Evolutionary conservation across 1,139 yeast species (phyloP), one percentile per base, ranked within the genome.

Genomic region (Trichomonascaceae sp.): DNA sequence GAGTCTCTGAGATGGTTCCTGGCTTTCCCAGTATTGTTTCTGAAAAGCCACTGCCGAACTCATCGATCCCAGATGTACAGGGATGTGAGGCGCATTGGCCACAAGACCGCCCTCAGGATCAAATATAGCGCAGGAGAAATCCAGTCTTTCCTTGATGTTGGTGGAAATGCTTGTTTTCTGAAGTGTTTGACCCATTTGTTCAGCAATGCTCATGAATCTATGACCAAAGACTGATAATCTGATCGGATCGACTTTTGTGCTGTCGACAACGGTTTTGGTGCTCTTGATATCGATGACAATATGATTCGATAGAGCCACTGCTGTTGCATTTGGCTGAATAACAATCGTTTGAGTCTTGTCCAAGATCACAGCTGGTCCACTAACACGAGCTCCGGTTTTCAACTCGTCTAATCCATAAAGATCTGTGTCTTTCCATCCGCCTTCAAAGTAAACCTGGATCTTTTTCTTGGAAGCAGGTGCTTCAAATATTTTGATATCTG

Each of bases 281-380:
- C 51, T 50, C 39, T 54, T 22, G 69, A 70, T 30, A 36, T 75
- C 72, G 45, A 81, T 72, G 41, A 82, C 70, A 18, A 88, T 77
- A 58, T 84, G 90, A n/a, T 82, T 74, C 3, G 80, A 71, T 49
- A 87, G 72, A 20, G 87, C 74, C 0, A 77, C 74, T 1, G 95
- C 96, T n/a, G 70, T 66, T 0, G 88, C 78, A 52, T 75, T 70
- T 1, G 96, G 95, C 22, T 89, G 88, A 19, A 90, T 79, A 19
- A 90, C 78, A 59, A 89, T 83, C 0, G 97, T 90, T 69, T 90
- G 96, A 0, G 96, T 90, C 46, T 82, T 82, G 69, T 90, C 97
- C 19, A 90, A 84, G 57, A 90, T 77, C 60, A 90, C 81, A 0
- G 95, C 88, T 2, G 97, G 97, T 0, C 96, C 97, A 1, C 60